Percentiles rank a stretch among this genome's conserved stretches.
Evolutionary conservation across 345 rosid species (phyloP).

Genomic region (Pugionium cornutum): DNA sequence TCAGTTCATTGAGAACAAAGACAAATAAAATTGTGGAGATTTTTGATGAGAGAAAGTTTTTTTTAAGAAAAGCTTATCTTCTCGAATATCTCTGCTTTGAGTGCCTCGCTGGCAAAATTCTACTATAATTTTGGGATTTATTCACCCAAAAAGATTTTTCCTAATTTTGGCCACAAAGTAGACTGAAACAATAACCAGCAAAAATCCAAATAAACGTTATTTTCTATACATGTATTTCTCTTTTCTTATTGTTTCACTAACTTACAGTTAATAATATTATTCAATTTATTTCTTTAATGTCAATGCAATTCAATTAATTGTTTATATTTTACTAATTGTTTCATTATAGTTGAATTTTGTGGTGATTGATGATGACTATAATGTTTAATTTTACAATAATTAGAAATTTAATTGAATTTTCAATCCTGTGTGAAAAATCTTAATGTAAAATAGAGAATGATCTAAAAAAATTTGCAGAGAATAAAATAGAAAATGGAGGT

Average conservation of each 20-base stretch:
- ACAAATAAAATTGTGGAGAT: conserved; percentile 6
- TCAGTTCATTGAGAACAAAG: neutral
- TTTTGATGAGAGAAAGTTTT: conserved; percentile 20
- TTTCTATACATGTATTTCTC: conserved; percentile 10
- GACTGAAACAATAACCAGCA: conserved; percentile 15
- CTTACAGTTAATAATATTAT: neutral
- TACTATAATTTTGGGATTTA: conserved; percentile 36
- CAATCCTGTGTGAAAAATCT: too few relatives aligned
- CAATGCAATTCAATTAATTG: too few relatives aligned
- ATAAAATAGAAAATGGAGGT: conserved; percentile 15
- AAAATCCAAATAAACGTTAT: conserved; percentile 15
- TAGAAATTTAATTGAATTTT: too few relatives aligned
- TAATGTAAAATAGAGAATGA: too few relatives aligned
- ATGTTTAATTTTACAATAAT: too few relatives aligned
- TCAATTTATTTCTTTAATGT: neutral
- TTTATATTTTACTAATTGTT: too few relatives aligned
- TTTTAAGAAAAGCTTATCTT: conserved; percentile 34
- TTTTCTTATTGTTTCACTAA: neutral
- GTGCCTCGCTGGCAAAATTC: conserved; percentile 41
- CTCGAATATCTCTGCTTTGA: conserved; percentile 26
- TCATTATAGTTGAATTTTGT: too few relatives aligned
- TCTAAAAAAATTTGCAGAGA: neutral
- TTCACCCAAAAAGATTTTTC: conserved; percentile 31
- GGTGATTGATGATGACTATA: too few relatives aligned
- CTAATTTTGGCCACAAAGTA: conserved; percentile 29